Conservation (phyloP, 2,329 filamentous ascomycete species). For the Cytospora leucostoma region DNA sequence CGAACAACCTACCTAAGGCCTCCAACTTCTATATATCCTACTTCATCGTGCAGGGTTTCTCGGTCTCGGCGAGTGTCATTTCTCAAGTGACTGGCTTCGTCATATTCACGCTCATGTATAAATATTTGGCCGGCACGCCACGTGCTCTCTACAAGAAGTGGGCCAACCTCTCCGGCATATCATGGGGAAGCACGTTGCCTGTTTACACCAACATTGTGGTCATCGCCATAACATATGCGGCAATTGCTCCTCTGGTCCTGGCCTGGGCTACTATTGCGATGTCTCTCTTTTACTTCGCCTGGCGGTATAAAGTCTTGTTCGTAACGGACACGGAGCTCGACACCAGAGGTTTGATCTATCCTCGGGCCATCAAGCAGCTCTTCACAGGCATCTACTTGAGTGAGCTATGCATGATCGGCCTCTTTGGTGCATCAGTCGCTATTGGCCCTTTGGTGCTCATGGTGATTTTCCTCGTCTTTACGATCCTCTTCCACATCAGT, state of each 20-base stretch:
- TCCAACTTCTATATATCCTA: slow-evolving; percentile 97
- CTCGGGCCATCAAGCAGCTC: slow-evolving; percentile 83
- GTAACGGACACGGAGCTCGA: slow-evolving; percentile 81
- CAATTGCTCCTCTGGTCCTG: slow-evolving; percentile 82
- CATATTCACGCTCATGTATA: slow-evolving; percentile 73
- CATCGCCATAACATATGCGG: slow-evolving; percentile 81
- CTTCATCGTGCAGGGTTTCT: slow-evolving; percentile 88
- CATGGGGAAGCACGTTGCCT: slow-evolving; percentile 83
- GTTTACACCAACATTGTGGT: slow-evolving; percentile 80
- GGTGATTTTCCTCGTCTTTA: slow-evolving; percentile 74
- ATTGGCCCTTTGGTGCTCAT: slow-evolving; percentile 73
- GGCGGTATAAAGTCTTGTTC: slow-evolving; percentile 88
- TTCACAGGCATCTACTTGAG: slow-evolving; percentile 82
- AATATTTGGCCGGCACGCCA: slow-evolving; percentile 74
- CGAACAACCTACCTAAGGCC: slow-evolving; percentile 73
- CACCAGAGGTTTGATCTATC: slow-evolving; percentile 85
- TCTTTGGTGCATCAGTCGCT: slow-evolving; percentile 71
- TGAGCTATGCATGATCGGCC: slow-evolving; percentile 79
- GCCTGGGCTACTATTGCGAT: slow-evolving; percentile 80
- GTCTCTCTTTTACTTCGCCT: slow-evolving; percentile 80
- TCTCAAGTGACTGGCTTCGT: slow-evolving; percentile 72
- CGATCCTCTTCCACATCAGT: slow-evolving; percentile 72
- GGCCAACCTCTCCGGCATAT: slow-evolving; percentile 70
- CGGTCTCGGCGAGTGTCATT: slow-evolving; percentile 72
- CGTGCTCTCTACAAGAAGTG: slow-evolving; percentile 79